These are phyloP conservation scores for Ceratobasidium sp. DNA, from an alignment of 1,284 basidiomycete genomes.

Conservation along the genomic window DNA sequence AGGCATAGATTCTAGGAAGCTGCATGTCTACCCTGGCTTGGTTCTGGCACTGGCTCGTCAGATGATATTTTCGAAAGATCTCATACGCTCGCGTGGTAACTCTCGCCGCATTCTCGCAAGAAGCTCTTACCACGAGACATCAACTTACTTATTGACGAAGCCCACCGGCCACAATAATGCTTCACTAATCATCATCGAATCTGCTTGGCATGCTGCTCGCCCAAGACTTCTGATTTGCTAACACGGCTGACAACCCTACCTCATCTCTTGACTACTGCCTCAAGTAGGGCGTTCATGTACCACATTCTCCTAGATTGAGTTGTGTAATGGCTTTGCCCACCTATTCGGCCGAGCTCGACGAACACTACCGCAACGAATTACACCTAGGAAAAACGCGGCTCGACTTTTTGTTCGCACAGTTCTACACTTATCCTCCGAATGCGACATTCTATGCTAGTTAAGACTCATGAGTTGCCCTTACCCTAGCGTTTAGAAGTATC, in stretches of 20 bases:
- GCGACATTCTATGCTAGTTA: too few species aligned
- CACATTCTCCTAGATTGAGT: too few species aligned
- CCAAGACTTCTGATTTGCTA: neutral
- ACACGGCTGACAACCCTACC: too few species aligned
- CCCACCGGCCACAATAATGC: neutral
- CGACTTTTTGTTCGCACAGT: neutral
- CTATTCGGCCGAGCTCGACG: too few species aligned
- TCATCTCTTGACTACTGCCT: too few species aligned
- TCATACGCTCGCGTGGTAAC: neutral
- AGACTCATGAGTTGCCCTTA: neutral
- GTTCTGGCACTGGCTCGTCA: neutral
- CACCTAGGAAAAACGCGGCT: neutral
- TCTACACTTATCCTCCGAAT: constrained; percentile 1
- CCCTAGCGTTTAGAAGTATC: neutral
- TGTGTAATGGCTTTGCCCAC: too few species aligned
- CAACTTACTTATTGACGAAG: neutral
- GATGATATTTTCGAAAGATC: neutral
- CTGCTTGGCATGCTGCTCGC: constrained; percentile 13
- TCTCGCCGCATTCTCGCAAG: constrained; percentile 26
- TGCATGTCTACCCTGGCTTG: neutral
- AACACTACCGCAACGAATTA: too few species aligned
- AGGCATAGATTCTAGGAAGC: neutral
- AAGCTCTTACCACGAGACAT: constrained; percentile 8
- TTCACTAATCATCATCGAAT: neutral
- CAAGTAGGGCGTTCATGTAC: too few species aligned